A percentile compares a stretch with the other conserved stretches of the same genome.
Conservation (phyloP, 148 eudicot genomes). For the Rhododendron mucronatum region DNA sequence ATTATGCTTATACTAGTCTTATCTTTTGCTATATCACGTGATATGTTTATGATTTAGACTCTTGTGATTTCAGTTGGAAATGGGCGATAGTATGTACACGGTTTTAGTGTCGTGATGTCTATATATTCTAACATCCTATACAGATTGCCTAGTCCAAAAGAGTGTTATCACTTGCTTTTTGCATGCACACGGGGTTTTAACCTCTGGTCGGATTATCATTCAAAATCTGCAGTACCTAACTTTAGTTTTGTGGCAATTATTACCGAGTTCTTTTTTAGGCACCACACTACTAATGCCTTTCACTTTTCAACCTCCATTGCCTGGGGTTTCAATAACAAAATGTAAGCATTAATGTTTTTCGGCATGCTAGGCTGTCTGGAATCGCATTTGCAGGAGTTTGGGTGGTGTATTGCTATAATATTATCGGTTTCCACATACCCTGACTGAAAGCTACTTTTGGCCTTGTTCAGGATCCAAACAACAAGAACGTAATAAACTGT, state of each 20-base stretch:
- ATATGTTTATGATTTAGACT: neutral
- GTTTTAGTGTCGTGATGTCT: neutral
- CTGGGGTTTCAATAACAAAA: neutral
- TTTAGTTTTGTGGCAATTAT: neutral
- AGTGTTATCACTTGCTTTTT: neutral
- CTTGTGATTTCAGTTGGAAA: neutral
- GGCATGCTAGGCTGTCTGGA: neutral
- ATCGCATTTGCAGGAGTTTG: neutral
- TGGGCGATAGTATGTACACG: neutral
- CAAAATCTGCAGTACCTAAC: neutral
- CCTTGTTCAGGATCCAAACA: constrained; percentile 58
- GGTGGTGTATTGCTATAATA: neutral
- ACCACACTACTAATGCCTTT: neutral
- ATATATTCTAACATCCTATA: neutral
- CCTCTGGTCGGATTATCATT: neutral
- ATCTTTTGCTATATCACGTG: neutral
- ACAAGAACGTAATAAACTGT: constrained; percentile 73
- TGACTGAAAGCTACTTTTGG: constrained; percentile 10
- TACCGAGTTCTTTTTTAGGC: neutral
- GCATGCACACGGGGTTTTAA: neutral
- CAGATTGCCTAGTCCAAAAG: neutral
- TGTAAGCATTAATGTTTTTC: neutral
- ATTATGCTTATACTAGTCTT: neutral
- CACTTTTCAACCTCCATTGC: neutral
- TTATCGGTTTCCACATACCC: neutral